Base-by-base conservation (phyloP, 345 rosid genomes). In the Eucalyptus curtisii region DNA sequence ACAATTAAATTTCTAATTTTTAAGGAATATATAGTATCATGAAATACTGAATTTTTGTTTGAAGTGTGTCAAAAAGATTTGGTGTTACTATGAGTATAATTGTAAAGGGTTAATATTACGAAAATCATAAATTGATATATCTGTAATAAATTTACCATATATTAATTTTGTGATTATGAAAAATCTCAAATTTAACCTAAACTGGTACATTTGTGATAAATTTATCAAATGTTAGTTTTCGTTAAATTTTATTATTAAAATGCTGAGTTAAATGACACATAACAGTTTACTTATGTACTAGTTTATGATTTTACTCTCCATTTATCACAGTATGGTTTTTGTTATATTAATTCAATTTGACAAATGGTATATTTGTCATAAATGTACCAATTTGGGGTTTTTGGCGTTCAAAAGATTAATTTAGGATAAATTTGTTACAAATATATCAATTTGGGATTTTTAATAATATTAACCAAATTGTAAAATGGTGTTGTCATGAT, bases 391-490 rank as follows among this genome's bases (percentile, higher is more conserved):
- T 53, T 55, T 55, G 11, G 12, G 11, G 1, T 10, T 24, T 55
- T 55, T 55, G 19, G 30, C 0, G 0, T 0, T 22, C 2, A 55
- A 55, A 22, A 22, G 2, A 55, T 4, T 55, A 55, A 0, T 55
- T 22, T 55, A 0, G 0, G 12, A 5, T 9, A 22, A 55, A 55
- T 55, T 55, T 2, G 2, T 55, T 24, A 8, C 3, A 10, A 24
- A 2, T 22, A 1, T 22, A 55, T 2, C 0, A 4, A 1, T 55
- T 22, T 55, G 0, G 0, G 1, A 4, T 55, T 55, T 55, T 17
- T 17, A 4, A 1, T 50, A 22, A 1, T 50, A 50, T 50, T 50
- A 17, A 7, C 1, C 53, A 30, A 11, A 25, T 59, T 6, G 0
- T 59, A 59, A 59, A 59, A 27, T 59, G 2, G 6, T 25, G 2